Evolutionary conservation across 1,139 yeast genomes (phyloP).

Genomic region (Suhomyces bribrorum): DNA sequence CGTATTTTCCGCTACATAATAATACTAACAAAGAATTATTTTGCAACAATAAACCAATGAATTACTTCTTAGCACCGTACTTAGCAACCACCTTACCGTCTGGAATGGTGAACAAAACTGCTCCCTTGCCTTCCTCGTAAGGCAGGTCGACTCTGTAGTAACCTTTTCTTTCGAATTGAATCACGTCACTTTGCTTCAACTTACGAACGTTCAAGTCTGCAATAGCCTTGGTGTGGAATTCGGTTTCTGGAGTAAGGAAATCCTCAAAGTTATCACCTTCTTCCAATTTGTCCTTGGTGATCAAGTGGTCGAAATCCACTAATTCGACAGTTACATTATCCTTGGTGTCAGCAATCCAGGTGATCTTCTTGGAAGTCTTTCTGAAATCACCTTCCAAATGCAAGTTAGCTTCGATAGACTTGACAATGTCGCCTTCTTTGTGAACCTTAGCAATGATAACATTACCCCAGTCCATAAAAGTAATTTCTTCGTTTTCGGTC

Average conservation of each 20-base stretch:
- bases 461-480: slow-evolving; percentile 99
- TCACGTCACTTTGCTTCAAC: slow-evolving; percentile 81
- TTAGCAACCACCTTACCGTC: slow-evolving; percentile 90
- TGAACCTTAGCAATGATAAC: slow-evolving; percentile 73
- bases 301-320: slow-evolving; percentile 92
- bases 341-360: slow-evolving; percentile 89
- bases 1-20: neutral
- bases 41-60: too few species aligned
- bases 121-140: slow-evolving; percentile 58
- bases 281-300: slow-evolving; percentile 93
- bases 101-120: slow-evolving; percentile 89
- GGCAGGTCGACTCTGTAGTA: slow-evolving; percentile 82
- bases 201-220: slow-evolving; percentile 80
- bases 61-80: slow-evolving; percentile 63
- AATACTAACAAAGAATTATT: too few species aligned
- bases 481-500: slow-evolving; percentile 79
- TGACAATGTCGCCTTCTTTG: slow-evolving; percentile 56
- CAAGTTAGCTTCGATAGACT: slow-evolving; percentile 72
- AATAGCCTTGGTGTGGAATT: slow-evolving; percentile 74
- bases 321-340: slow-evolving; percentile 72
- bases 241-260: slow-evolving; percentile 85
- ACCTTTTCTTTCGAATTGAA: slow-evolving; percentile 97
- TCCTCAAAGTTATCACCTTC: slow-evolving; percentile 95
- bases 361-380: slow-evolving; percentile 91
- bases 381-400: slow-evolving; percentile 97